These are phyloP conservation scores for Microdochium trichocladiopsis DNA, from an alignment of 2,329 filamentous ascomycete genomes.

Conservation along the genomic window DNA sequence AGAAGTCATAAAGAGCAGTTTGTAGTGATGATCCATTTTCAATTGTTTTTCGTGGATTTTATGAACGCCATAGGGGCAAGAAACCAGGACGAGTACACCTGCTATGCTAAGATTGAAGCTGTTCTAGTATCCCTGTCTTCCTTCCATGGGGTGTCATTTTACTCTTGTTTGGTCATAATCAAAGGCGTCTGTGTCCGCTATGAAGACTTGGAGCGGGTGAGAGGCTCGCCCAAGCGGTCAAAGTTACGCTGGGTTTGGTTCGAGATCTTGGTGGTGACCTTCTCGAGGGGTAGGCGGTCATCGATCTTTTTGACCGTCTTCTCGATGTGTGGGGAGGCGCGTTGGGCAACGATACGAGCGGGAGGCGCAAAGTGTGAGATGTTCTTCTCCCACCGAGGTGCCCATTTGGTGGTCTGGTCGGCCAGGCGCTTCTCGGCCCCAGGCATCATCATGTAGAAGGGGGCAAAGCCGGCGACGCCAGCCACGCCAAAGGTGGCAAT, in stretches of 20 bases:
- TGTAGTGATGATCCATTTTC: background rate
- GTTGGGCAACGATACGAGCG: conserved; percentile 37
- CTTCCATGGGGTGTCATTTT: background rate
- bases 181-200: background rate
- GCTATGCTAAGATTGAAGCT: background rate
- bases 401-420: conserved; percentile 49
- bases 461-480: conserved; percentile 44
- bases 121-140: background rate
- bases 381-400: conserved; percentile 52
- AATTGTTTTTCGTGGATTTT: background rate
- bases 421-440: conserved; percentile 48
- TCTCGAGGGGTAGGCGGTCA: background rate
- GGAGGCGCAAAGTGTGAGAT: conserved; percentile 45
- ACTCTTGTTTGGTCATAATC: background rate
- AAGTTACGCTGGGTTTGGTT: background rate
- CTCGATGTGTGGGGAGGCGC: conserved; percentile 8
- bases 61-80: background rate
- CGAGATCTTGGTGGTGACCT: background rate
- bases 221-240: background rate
- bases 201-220: background rate
- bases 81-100: background rate
- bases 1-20: background rate
- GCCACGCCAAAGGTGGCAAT: conserved; percentile 46
- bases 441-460: conserved; percentile 50
- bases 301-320: background rate